Conservation (phyloP, 2,329 filamentous ascomycete genomes). For the Zasmidium cellare region DNA sequence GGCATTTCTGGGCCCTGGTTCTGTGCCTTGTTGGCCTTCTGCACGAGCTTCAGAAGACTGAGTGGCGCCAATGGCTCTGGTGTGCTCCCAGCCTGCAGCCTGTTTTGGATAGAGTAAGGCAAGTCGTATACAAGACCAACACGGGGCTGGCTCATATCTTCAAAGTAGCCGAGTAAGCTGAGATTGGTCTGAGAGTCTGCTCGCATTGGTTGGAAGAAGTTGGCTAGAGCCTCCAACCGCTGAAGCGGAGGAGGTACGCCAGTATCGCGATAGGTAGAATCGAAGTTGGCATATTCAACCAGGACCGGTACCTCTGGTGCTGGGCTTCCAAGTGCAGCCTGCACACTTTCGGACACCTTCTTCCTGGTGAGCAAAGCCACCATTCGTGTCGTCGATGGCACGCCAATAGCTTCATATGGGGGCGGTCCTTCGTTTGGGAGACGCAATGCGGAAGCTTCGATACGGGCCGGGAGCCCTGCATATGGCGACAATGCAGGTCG, state of each 20-base stretch:
- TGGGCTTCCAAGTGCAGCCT: constrained; percentile 35
- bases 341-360: constrained; percentile 30
- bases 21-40: constrained; percentile 46
- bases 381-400: constrained; percentile 44
- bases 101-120: constrained; percentile 53
- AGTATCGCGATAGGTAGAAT: constrained; percentile 48
- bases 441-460: constrained; percentile 44
- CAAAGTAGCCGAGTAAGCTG: constrained; percentile 69
- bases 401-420: constrained; percentile 49
- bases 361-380: constrained; percentile 42
- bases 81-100: constrained; percentile 42
- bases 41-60: constrained; percentile 49
- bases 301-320: constrained; percentile 56
- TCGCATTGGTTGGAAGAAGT: constrained; percentile 33
- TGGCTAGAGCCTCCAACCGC: constrained; percentile 43
- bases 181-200: constrained; percentile 43
- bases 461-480: constrained; percentile 42
- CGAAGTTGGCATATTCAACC: constrained; percentile 66
- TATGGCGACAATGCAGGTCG: constrained; percentile 34
- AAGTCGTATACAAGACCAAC: constrained; percentile 76
- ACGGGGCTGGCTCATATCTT: constrained; percentile 67
- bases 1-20: constrained; percentile 41
- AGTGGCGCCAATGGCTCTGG: constrained; percentile 35
- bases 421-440: constrained; percentile 50
- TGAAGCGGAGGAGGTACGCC: constrained; percentile 48